Conservation (phyloP, 1,284 basidiomycete genomes). For the Fomitopsis schrenkii region DNA sequence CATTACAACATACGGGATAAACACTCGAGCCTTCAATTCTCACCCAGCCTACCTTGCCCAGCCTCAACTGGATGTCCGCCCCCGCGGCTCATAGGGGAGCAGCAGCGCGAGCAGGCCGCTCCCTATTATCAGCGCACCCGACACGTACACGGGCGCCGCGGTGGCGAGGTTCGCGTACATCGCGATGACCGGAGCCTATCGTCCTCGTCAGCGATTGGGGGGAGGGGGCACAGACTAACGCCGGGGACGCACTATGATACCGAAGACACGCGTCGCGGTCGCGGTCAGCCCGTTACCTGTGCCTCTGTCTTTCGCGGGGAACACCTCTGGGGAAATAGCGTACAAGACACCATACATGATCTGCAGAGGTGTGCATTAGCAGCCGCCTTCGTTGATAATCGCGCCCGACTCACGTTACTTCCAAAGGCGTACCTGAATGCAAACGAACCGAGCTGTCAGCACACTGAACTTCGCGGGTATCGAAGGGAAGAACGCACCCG, state of each 20-base stretch:
- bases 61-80: conserved; percentile 48
- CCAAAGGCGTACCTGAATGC: conserved; percentile 39
- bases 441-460: not conserved
- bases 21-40: not conserved
- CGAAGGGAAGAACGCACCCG: conserved; percentile 33
- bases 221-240: not conserved
- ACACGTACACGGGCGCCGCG: conserved; percentile 72
- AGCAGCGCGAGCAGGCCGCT: conserved; percentile 64
- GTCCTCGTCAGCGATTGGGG: not conserved
- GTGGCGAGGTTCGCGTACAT: conserved; percentile 64
- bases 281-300: conserved; percentile 59
- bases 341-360: conserved; percentile 80
- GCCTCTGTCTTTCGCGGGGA: conserved; percentile 69
- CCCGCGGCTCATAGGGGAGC: conserved; percentile 73
- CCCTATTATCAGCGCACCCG: conserved; percentile 66
- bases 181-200: conserved; percentile 69
- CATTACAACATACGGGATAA: not conserved
- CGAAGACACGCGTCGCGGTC: conserved; percentile 55
- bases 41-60: conserved; percentile 6
- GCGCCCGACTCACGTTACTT: conserved; percentile 43
- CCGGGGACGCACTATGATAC: conserved; percentile 50
- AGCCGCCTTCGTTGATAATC: conserved; percentile 1
- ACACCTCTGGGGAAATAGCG: conserved; percentile 66
- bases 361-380: conserved; percentile 15
- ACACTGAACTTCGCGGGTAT: not conserved